These are phyloP conservation scores for Acer saccharum DNA, from an alignment of 345 rosid genomes.

Conservation along the genomic window DNA sequence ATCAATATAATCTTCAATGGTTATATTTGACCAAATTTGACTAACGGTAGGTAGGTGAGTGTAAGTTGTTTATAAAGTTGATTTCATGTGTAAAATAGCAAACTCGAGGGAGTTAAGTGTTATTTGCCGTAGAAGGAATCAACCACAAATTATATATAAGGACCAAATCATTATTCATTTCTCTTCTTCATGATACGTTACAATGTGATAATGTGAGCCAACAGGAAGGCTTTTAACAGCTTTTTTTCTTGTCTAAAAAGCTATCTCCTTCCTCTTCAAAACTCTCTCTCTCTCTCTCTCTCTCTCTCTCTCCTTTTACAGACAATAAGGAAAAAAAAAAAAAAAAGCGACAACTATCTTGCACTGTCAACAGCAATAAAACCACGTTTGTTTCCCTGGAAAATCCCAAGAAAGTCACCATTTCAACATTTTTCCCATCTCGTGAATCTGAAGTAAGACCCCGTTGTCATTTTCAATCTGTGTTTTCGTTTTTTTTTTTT, in stretches of 20 bases:
- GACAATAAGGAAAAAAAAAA: too few relatives aligned
- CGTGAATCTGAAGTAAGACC: constrained; percentile 4
- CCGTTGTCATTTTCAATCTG: neutral
- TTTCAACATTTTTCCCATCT: neutral
- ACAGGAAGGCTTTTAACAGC: neutral
- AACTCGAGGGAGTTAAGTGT: too few relatives aligned
- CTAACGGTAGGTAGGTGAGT: too few relatives aligned
- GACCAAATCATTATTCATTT: too few relatives aligned
- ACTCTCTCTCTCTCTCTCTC: too few relatives aligned
- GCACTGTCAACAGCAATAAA: neutral
- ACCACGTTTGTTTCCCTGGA: constrained; percentile 11
- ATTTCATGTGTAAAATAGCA: too few relatives aligned
- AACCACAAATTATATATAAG: too few relatives aligned
- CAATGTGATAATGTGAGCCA: neutral
- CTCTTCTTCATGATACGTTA: neutral
- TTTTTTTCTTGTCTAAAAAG: neutral
- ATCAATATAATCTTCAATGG: too few relatives aligned
- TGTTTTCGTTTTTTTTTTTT: neutral
- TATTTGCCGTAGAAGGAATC: too few relatives aligned
- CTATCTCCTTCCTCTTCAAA: neutral
- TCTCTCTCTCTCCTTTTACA: too few relatives aligned
- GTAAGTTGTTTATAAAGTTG: too few relatives aligned
- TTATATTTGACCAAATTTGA: too few relatives aligned
- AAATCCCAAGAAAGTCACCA: neutral
- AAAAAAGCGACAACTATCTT: neutral